Base-by-base conservation (phyloP, 139 green algal species). In the Limnomonas spitsbergensis region DNA sequence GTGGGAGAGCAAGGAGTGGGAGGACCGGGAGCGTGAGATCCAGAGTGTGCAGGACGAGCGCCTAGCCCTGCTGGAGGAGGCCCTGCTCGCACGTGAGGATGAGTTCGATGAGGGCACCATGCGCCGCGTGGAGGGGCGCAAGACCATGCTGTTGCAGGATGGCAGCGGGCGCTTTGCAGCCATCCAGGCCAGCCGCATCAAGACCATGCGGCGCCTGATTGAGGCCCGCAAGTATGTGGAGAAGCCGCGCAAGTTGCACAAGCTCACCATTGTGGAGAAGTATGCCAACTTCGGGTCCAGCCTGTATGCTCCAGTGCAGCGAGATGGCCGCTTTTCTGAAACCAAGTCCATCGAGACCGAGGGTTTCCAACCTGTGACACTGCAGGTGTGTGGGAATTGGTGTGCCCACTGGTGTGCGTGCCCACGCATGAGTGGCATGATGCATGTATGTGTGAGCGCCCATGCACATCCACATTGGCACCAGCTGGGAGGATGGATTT, bases 1-100 rank as follows among this genome's bases (percentile, higher is more conserved):
- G 72, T 95, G 91, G 90, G 92, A 96, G 88, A 56, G 54, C 0
- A 77, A 81, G 69, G 92, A 96, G 82, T 95, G 89, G 90, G 77
- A 66, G 40, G 90, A 94, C 77, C 84, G 92, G 2, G 91, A 94
- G 78, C 40, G 81, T 3, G 91, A 93, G 80, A 91, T 96, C 36
- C 72, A 84, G 40, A 73, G 72, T 0, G 71, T 91, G 54, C 92
- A 96, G 84, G 88, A 94, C 34, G 83, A 92, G 77, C 69, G 89
- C 36, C 82, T 94, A 70, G 82, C 31, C 27, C 61, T 91, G 35
- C 77, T 93, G 38, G 78, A 89, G 20, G 70, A 89, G 7, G 86
- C 86, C n/a, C 80, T 89, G 37, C 73, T 83, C 81, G 78, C 84
- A 74, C 4, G 75, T 0, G 71, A 67, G 76, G 69, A 71, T 34